Conservation (phyloP, 176 grass and related monocot genomes). For the Thinopyrum elongatum region DNA sequence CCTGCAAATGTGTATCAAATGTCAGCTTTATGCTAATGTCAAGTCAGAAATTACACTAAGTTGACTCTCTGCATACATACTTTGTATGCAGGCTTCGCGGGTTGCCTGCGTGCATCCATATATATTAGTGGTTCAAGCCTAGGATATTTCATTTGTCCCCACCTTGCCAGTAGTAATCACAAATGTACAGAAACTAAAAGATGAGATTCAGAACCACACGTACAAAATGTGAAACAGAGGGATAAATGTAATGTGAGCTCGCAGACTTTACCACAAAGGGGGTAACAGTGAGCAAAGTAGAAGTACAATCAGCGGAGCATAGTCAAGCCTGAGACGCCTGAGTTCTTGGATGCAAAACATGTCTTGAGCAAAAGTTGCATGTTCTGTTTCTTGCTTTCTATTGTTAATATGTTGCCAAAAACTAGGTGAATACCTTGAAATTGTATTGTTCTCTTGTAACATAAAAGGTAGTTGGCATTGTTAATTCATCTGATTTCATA, state of each 20-base stretch:
- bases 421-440: background rate
- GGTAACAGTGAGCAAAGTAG: background rate
- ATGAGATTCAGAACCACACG: background rate
- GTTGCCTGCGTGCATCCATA: background rate
- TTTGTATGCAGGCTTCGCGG: background rate
- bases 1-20: background rate
- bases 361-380: too few species aligned
- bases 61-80: background rate
- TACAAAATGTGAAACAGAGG: background rate
- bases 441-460: background rate
- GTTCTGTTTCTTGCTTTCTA: background rate
- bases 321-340: background rate
- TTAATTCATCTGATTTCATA: background rate
- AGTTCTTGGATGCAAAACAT: background rate
- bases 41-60: background rate
- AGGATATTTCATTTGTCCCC: background rate
- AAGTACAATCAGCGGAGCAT: background rate
- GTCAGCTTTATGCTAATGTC: background rate
- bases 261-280: background rate
- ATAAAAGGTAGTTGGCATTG: background rate
- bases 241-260: background rate
- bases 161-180: background rate
- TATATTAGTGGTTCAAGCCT: background rate
- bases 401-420: background rate
- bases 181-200: background rate